These are phyloP conservation scores for Tilletia indica DNA, from an alignment of 1,284 basidiomycete genomes.

Conservation along the genomic window DNA sequence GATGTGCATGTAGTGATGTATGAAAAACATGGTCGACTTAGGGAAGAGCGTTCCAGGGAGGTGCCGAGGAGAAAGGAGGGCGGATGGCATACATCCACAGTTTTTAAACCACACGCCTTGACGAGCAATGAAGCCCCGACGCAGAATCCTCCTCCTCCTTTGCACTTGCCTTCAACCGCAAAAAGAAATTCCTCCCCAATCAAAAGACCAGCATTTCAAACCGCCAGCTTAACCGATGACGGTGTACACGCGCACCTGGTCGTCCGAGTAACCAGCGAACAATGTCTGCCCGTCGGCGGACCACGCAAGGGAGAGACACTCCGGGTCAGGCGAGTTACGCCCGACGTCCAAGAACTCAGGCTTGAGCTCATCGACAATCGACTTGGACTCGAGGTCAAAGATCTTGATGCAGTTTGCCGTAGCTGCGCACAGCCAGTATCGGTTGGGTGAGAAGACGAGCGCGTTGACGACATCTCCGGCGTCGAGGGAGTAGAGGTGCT, in stretches of 20 bases:
- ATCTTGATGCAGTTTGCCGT: constrained; percentile 96
- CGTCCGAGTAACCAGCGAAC: constrained; percentile 67
- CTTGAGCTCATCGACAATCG: constrained; percentile 97
- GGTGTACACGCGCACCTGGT: constrained; percentile 57
- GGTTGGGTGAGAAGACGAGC: constrained; percentile 89
- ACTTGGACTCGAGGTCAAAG: constrained; percentile 64
- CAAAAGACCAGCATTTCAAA: no score
- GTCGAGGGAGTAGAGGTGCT: constrained; percentile 99
- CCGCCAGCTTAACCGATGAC: constrained; percentile 28
- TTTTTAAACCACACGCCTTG: neutral
- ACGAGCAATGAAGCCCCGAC: neutral
- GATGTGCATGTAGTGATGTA: no score
- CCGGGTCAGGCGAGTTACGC: constrained; percentile 79
- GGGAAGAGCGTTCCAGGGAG: constrained; percentile 3
- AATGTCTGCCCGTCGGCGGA: constrained; percentile 96
- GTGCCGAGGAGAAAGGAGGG: neutral
- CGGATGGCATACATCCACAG: neutral
- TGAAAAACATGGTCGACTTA: neutral
- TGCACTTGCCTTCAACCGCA: no score
- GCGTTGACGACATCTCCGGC: constrained; percentile 98
- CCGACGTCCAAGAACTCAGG: constrained; percentile 61
- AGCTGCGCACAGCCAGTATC: constrained; percentile 98
- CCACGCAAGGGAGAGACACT: constrained; percentile 98
- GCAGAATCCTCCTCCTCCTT: no score
- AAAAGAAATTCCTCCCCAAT: no score